Percentiles rank a stretch among this genome's conserved stretches.
These are phyloP conservation scores for Tanacetum coccineum DNA, from an alignment of 129 eudicot genomes.

Conservation along the genomic window DNA sequence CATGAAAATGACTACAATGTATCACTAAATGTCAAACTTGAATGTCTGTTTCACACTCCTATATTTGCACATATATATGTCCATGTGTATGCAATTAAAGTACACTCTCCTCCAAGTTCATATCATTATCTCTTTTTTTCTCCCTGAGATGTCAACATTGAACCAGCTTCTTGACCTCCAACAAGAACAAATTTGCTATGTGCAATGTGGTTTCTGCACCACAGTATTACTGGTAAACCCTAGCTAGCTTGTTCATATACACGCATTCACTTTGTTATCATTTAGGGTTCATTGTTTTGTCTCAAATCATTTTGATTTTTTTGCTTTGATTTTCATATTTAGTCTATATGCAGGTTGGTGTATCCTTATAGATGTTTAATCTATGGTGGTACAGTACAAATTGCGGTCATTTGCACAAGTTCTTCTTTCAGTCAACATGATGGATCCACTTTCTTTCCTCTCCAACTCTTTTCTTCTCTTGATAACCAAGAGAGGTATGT, in stretches of 20 bases:
- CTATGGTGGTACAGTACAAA: conserved; percentile 76
- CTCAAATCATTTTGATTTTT: too few species aligned
- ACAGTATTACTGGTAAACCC: conserved; percentile 76
- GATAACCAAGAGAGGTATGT: conserved; percentile 41
- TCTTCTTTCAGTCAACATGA: conserved; percentile 79
- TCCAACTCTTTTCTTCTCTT: conserved; percentile 54
- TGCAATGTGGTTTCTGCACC: conserved; percentile 79
- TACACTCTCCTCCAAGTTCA: conserved; percentile 23
- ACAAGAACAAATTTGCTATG: conserved; percentile 74
- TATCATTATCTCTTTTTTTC: conserved; percentile 13
- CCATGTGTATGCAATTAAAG: conserved; percentile 12
- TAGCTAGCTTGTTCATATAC: not conserved
- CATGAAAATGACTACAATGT: conserved; percentile 21
- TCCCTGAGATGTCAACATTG: conserved; percentile 47
- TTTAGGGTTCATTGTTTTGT: not conserved
- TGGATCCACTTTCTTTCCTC: conserved; percentile 55
- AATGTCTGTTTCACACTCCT: conserved; percentile 10
- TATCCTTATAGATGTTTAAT: conserved; percentile 69
- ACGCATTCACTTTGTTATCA: not conserved
- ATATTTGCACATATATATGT: not conserved
- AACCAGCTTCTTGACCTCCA: conserved; percentile 48
- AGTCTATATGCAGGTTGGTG: conserved; percentile 57
- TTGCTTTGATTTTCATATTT: not conserved
- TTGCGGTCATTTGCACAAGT: conserved; percentile 90
- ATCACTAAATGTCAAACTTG: conserved; percentile 19